These are phyloP conservation scores for Xerocomellus chrysenteron DNA, from an alignment of 768 basidiomycete genomes.

Conservation along the genomic window DNA sequence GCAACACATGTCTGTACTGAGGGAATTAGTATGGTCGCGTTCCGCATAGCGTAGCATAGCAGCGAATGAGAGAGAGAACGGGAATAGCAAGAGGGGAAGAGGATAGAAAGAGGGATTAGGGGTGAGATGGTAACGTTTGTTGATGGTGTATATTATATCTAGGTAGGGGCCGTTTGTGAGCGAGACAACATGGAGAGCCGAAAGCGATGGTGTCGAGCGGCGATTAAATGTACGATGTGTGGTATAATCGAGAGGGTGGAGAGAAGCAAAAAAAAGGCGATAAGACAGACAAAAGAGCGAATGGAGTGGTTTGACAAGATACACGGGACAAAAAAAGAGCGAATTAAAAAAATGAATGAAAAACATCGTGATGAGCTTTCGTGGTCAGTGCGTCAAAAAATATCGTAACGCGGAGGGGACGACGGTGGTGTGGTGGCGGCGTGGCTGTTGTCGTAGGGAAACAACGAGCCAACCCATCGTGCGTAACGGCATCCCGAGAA, in stretches of 20 bases:
- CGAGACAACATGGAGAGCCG: conserved; percentile 25
- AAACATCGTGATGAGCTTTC: conserved; percentile 26
- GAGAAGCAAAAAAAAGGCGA: background rate
- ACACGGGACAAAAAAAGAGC: background rate
- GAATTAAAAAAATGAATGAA: background rate
- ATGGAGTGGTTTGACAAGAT: background rate
- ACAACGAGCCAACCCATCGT: background rate
- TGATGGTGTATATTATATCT: background rate
- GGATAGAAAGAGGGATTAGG: background rate
- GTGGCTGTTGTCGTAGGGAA: background rate
- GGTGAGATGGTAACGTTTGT: background rate
- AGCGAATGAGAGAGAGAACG: background rate
- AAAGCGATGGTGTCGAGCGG: conserved; percentile 9
- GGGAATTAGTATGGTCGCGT: background rate
- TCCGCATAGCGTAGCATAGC: background rate
- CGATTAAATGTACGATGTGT: conserved; percentile 27
- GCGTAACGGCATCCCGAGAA: conserved; percentile 18
- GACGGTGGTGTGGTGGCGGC: background rate
- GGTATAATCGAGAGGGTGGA: conserved; percentile 3
- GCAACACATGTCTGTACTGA: background rate
- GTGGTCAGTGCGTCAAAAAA: conserved; percentile 20
- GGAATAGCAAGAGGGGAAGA: too few species aligned
- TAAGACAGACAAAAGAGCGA: conserved; percentile 2
- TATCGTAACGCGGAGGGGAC: conserved; percentile 16
- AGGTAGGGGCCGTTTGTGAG: background rate